Percentiles rank a stretch among this genome's conserved stretches.
Conservation (phyloP, 163 green algal genomes). For the Volvox carteri region DNA sequence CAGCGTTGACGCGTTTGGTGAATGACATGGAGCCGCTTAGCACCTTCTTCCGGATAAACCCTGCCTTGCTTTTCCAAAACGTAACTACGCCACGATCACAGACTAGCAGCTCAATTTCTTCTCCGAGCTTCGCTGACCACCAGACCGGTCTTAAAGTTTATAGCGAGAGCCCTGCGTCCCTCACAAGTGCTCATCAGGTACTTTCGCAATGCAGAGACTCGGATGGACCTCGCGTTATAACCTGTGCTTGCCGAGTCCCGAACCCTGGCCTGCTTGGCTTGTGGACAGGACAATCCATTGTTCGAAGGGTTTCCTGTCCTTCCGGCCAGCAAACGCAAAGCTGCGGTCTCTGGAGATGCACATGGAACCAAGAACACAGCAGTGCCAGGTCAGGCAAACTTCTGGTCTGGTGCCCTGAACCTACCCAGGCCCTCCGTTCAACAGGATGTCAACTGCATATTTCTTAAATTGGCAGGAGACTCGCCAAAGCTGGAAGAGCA, state of each 20-base stretch:
- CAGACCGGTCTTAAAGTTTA: conserved; percentile 32
- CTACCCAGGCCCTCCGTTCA: neutral
- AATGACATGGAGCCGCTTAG: neutral
- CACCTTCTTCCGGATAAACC: conserved; percentile 19
- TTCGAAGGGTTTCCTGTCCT: conserved; percentile 23
- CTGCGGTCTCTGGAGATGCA: neutral
- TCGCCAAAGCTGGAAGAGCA: conserved; percentile 28
- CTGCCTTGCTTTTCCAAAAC: neutral
- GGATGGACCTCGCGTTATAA: neutral
- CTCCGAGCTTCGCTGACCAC: conserved; percentile 1
- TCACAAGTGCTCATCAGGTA: conserved; percentile 24
- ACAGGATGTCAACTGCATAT: neutral
- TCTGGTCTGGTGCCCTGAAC: neutral
- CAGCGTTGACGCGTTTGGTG: neutral
- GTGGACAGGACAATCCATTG: conserved; percentile 14
- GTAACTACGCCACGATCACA: conserved; percentile 3
- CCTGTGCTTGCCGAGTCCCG: neutral
- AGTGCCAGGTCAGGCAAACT: neutral
- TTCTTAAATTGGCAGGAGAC: neutral
- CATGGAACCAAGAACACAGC: neutral
- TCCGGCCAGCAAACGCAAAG: neutral
- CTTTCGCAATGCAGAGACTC: neutral
- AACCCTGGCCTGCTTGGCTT: conserved; percentile 5
- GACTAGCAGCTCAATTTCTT: neutral
- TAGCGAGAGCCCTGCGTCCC: neutral